A percentile compares a stretch with the other conserved stretches of the same genome.
Evolutionary conservation across 2,329 filamentous ascomycete species (phyloP).

Genomic region (Fusarium illudens): DNA sequence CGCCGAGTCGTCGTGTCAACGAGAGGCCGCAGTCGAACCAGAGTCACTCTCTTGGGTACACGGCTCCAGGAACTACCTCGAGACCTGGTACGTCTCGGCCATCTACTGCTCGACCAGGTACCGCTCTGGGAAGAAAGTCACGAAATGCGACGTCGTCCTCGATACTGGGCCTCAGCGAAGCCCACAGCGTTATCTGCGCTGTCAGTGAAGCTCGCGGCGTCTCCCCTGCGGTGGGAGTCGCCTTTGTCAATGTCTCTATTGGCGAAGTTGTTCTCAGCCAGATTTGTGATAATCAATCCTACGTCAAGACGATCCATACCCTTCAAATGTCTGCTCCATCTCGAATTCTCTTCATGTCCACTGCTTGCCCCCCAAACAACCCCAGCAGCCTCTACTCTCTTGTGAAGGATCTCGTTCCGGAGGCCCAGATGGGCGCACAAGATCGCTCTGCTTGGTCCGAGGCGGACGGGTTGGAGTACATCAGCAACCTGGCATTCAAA

Average conservation of each 20-base stretch:
- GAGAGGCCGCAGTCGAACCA: slow-evolving; percentile 13
- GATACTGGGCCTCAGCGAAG: slow-evolving; percentile 57
- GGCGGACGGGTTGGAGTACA: slow-evolving; percentile 76
- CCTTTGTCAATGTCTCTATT: slow-evolving; percentile 86
- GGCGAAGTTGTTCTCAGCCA: slow-evolving; percentile 87
- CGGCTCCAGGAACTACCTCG: slow-evolving; percentile 24
- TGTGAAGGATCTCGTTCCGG: slow-evolving; percentile 66
- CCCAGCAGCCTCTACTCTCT: slow-evolving; percentile 79
- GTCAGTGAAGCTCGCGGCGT: slow-evolving; percentile 88
- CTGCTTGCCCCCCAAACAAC: slow-evolving; percentile 69
- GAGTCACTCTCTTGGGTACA: slow-evolving; percentile 10
- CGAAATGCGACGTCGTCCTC: slow-evolving; percentile 49
- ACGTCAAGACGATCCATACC: slow-evolving; percentile 87
- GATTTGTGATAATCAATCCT: slow-evolving; percentile 92
- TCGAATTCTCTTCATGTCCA: slow-evolving; percentile 79
- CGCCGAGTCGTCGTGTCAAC: neutral
- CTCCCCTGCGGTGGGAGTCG: slow-evolving; percentile 82
- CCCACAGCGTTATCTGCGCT: slow-evolving; percentile 84
- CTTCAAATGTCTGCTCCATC: slow-evolving; percentile 82
- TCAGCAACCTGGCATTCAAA: slow-evolving; percentile 79
- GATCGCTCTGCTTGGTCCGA: slow-evolving; percentile 89
- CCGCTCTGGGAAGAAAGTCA: slow-evolving; percentile 56
- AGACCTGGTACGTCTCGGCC: slow-evolving; percentile 30
- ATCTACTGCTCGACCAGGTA: slow-evolving; percentile 46
- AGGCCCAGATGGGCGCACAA: slow-evolving; percentile 55